Base-by-base conservation (phyloP, 2,329 filamentous ascomycete genomes). In the Sarocladiaceae sp. region DNA sequence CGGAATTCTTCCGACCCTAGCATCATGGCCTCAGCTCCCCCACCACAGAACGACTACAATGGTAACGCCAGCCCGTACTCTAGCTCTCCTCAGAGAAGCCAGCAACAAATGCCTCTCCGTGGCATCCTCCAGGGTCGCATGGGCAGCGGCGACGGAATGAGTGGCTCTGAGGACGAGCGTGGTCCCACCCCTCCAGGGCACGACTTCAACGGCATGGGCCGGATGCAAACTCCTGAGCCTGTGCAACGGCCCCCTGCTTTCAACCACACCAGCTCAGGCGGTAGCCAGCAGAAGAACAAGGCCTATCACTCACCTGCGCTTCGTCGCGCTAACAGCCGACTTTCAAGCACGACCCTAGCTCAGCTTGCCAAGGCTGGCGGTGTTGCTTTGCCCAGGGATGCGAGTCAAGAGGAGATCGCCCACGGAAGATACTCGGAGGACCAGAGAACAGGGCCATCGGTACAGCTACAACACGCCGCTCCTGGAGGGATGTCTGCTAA, bases 231-330 rank as follows among this genome's bases (percentile, higher is more conserved):
- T 5, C 89, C 88, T 1, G 86, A 88, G 58, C 89, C 89, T 7
- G 90, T 97, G 18, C 82, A 81, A 4, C 74, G 78, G 5, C 92
- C 93, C 1, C 93, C 93, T 3, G 83, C 83, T 11, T 93, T 97
- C 65, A 80, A 83, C 46, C 90, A 96, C 66, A 50, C 47, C 29
- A 50, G 28, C 31, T 50, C 47, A 29, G 29, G 18, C 12, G 78
- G 18, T 11, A 39, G 79, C 33, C 82, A 91, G 12, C 83, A 87
- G 55, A 80, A 86, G 50, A 83, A 80, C 54, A 82, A 66, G 40
- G 88, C 88, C 0, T 83, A 88, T 59, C 83, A 89, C 53, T 86
- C 90, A 26, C 82, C 87, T 13, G 89, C 94, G 63, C 76, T 93
- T 60, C 86, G 88, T 56, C 84, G 84, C 57, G 90, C 88, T 50